Conservation (phyloP, 331 rosid genomes). For the Cydonia oblonga region DNA sequence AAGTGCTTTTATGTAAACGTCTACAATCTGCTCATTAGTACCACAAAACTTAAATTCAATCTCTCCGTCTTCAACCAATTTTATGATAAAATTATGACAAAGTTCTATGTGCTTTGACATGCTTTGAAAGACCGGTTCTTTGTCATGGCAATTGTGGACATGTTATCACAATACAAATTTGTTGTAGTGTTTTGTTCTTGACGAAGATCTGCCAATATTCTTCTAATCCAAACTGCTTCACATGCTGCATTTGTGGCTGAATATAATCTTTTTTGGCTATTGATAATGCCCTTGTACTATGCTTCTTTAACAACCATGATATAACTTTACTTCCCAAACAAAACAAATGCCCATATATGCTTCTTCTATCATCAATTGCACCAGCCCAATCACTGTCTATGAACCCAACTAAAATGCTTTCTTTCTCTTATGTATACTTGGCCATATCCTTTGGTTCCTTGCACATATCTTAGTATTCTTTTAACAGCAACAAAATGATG, state of each 20-base stretch:
- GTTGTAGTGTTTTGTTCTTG: not conserved
- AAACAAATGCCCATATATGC: not conserved
- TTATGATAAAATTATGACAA: not conserved
- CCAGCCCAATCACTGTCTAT: not conserved
- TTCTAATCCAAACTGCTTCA: not conserved
- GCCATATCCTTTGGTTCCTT: not conserved
- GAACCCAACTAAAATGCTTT: not conserved
- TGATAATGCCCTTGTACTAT: not conserved
- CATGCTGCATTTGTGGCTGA: not conserved
- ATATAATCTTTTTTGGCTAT: not conserved
- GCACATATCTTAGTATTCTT: not conserved
- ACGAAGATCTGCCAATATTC: not conserved
- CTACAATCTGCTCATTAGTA: not conserved
- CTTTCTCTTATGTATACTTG: not conserved
- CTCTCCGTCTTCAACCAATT: not conserved
- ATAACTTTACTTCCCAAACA: not conserved
- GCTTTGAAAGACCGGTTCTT: not conserved
- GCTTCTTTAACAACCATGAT: not conserved
- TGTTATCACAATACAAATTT: not conserved
- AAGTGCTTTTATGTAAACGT: not conserved
- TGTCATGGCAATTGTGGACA: not conserved
- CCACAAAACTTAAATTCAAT: not conserved
- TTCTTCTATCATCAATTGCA: not conserved
- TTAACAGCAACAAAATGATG: not conserved
- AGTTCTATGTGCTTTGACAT: not conserved